Evolutionary conservation across 1,284 basidiomycete species (phyloP).

Genomic region (Cystobasidium sp.): DNA sequence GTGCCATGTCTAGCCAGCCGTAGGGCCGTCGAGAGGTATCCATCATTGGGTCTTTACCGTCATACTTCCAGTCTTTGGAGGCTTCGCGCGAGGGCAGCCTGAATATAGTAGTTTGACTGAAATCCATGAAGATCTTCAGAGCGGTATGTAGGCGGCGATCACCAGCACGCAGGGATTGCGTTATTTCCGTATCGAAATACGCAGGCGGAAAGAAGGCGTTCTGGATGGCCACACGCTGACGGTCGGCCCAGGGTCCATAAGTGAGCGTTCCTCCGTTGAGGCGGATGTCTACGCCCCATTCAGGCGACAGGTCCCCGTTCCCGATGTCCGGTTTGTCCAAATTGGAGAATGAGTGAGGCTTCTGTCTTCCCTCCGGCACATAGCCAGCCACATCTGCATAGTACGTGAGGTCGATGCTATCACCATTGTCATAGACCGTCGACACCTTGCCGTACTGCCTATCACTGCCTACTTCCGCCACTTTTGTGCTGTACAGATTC

Average conservation of each 20-base stretch:
- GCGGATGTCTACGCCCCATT: conserved; percentile 87
- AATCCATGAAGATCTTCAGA: conserved; percentile 75
- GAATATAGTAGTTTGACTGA: conserved; percentile 74
- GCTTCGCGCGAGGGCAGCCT: conserved; percentile 84
- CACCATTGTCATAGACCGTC: conserved; percentile 71
- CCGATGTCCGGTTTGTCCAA: conserved; percentile 68
- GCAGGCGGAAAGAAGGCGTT: conserved; percentile 77
- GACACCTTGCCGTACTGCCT: conserved; percentile 84
- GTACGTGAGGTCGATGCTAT: conserved; percentile 72
- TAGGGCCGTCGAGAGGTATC: conserved; percentile 65
- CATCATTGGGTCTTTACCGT: conserved; percentile 59
- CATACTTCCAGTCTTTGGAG: conserved; percentile 88
- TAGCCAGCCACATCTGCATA: conserved; percentile 69
- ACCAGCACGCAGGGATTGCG: conserved; percentile 68
- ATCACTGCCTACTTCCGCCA: not conserved
- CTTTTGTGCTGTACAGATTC: conserved; percentile 38
- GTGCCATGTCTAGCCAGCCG: conserved; percentile 70
- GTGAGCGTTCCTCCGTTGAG: conserved; percentile 72
- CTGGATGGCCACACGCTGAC: conserved; percentile 79
- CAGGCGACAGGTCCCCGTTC: conserved; percentile 83
- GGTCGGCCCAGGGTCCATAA: conserved; percentile 93
- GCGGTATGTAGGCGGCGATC: conserved; percentile 79
- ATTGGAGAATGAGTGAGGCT: conserved; percentile 37
- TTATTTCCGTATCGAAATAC: conserved; percentile 69
- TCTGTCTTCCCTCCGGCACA: conserved; percentile 37